These are phyloP conservation scores for Stenogyne calaminthoides DNA, from an alignment of 305 asterid species.

Conservation along the genomic window DNA sequence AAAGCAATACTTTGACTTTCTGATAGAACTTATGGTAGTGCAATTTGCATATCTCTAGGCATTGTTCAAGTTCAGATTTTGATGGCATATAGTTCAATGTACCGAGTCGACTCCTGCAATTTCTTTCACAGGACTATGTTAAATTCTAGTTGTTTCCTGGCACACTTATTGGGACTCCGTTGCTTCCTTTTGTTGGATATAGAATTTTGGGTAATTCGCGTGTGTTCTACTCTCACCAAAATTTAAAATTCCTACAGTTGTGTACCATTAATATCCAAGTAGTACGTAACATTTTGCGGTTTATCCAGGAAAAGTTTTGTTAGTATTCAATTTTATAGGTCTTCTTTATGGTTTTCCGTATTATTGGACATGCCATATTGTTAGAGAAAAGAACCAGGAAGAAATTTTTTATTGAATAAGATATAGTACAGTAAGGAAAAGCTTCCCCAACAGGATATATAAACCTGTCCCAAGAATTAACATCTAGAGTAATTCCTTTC, in stretches of 20 bases:
- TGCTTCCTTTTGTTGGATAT: constrained; percentile 9
- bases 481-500: no score
- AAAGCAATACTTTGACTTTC: background rate
- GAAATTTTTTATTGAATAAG: no score
- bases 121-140: background rate
- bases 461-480: no score
- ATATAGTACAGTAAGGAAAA: no score
- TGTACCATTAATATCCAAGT: background rate
- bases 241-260: background rate
- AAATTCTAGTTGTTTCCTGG: background rate
- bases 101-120: background rate
- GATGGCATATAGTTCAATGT: background rate
- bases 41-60: background rate
- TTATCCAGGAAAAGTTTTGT: background rate
- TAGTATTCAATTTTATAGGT: background rate
- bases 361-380: background rate
- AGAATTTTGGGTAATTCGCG: background rate
- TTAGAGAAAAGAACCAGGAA: no score
- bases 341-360: background rate
- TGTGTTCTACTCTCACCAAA: background rate
- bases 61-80: background rate
- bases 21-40: background rate
- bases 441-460: no score
- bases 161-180: background rate
- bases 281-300: background rate